Conservation (phyloP, 2,329 filamentous ascomycete genomes). For the Shiraia sp. region DNA sequence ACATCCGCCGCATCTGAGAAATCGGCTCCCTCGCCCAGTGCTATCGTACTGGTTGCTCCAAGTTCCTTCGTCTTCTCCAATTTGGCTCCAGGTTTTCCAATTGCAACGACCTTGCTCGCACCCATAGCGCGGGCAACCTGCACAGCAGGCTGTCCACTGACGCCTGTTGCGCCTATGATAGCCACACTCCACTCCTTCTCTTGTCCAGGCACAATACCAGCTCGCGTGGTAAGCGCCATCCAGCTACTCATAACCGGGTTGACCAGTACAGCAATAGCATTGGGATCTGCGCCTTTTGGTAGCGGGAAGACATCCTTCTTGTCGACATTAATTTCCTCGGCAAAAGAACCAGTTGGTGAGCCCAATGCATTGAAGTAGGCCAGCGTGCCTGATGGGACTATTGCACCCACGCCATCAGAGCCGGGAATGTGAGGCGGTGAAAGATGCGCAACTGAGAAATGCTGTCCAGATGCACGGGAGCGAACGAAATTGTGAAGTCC, state of each 20-base stretch:
- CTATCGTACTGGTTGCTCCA: slow-evolving; percentile 53
- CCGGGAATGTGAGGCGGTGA: slow-evolving; percentile 57
- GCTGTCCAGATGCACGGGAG: slow-evolving; percentile 56
- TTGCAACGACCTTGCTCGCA: slow-evolving; percentile 56
- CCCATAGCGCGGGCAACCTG: slow-evolving; percentile 54
- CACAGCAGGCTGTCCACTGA: slow-evolving; percentile 57
- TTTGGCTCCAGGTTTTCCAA: slow-evolving; percentile 53
- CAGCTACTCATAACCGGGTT: slow-evolving; percentile 62
- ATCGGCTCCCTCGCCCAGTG: slow-evolving; percentile 53
- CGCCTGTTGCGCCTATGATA: slow-evolving; percentile 58
- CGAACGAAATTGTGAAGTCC: slow-evolving; percentile 61
- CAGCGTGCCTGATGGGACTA: slow-evolving; percentile 49
- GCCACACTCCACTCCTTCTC: slow-evolving; percentile 51
- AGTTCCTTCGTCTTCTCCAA: slow-evolving; percentile 44
- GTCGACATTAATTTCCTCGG: slow-evolving; percentile 55
- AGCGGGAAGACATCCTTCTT: slow-evolving; percentile 47
- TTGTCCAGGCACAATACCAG: slow-evolving; percentile 38
- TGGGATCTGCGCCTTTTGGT: slow-evolving; percentile 52
- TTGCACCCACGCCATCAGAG: slow-evolving; percentile 57
- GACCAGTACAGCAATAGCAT: slow-evolving; percentile 56
- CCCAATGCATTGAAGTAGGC: slow-evolving; percentile 56
- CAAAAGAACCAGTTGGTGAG: slow-evolving; percentile 49
- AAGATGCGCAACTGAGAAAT: slow-evolving; percentile 57
- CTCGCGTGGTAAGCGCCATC: slow-evolving; percentile 59
- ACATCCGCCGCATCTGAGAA: slow-evolving; percentile 52